Evolutionary conservation across 2,329 filamentous ascomycete species (phyloP).

Genomic region (Colletotrichum sp.): DNA sequence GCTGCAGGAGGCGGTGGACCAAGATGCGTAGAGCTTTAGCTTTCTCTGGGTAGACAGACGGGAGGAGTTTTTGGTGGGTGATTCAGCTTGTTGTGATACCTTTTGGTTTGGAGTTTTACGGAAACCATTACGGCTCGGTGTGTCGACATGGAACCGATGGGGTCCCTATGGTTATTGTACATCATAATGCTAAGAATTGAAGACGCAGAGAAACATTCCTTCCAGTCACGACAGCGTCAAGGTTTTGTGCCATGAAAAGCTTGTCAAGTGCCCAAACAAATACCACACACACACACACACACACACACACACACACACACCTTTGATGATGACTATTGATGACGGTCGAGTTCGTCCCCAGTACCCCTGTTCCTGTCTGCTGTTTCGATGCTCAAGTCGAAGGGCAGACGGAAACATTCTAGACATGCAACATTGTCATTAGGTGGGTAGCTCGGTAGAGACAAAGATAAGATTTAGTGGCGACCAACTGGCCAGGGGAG

Average conservation of each 20-base stretch:
- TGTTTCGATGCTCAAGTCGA: background rate
- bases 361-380: background rate
- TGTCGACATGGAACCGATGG: background rate
- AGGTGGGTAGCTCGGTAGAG: background rate
- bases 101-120: constrained; percentile 9
- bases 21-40: background rate
- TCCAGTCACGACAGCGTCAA: background rate
- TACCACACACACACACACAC: background rate
- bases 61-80: constrained; percentile 8
- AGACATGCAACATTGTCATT: background rate
- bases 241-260: background rate
- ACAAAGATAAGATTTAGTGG: background rate
- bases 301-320: background rate
- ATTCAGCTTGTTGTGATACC: constrained; percentile 4
- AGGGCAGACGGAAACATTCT: background rate
- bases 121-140: background rate
- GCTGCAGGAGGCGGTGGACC: background rate
- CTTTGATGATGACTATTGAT: background rate
- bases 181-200: background rate
- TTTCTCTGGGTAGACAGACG: background rate
- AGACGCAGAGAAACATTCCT: background rate
- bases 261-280: background rate
- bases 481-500: background rate
- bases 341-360: background rate
- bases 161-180: background rate